Base-by-base conservation (phyloP, 768 basidiomycete species). In the Kwoniella europaea region DNA sequence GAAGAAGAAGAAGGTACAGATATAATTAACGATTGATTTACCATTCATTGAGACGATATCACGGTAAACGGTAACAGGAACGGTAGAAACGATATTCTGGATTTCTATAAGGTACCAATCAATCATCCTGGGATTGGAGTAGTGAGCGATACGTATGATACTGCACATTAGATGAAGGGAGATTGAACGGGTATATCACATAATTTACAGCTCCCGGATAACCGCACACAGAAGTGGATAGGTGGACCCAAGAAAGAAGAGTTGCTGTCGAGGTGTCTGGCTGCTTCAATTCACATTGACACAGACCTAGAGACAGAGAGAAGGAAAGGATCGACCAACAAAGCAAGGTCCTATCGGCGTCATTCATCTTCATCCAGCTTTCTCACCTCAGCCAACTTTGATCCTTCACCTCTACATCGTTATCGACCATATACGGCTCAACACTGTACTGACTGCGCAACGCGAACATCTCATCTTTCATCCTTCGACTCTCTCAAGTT, bases 141-240 rank as follows among this genome's bases (percentile, higher is more conserved):
- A 60, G 43, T 15, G 41, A 27, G 35, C n/a, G 41, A 60, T 20
- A 60, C 35, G 35, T 35, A 35, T 35, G 35, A 35, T 35, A 35
- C 35, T n/a, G 59, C 20, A 18, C 16, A 15, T 35, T 4, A 59
- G 13, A 43, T 16, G 43, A 42, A 60, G 59, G 59, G 59, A 60
- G 59, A 60, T 60, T 60, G 41, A 60, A 60, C 41, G 59, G 59
- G 27, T 18, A 16, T 18, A 35, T 43, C 12, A 20, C 20, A 60
- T 18, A 24, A 35, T 35, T 4, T 7, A 7, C 35, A 58, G 27
- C 20, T 53, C 52, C 20, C 12, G 12, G 20, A 22, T 56, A n/a
- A 56, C n/a, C 27, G 20, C 20, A 53, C 20, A 53, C 7, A 35
- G 35, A 9, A 6, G 35, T 7, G 7, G 35, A 35, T 35, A 35